Percentiles rank a stretch among this genome's conserved stretches.
Evolutionary conservation across 169 alveolate genomes (phyloP).

Genomic region (Eimeria tenella): DNA sequence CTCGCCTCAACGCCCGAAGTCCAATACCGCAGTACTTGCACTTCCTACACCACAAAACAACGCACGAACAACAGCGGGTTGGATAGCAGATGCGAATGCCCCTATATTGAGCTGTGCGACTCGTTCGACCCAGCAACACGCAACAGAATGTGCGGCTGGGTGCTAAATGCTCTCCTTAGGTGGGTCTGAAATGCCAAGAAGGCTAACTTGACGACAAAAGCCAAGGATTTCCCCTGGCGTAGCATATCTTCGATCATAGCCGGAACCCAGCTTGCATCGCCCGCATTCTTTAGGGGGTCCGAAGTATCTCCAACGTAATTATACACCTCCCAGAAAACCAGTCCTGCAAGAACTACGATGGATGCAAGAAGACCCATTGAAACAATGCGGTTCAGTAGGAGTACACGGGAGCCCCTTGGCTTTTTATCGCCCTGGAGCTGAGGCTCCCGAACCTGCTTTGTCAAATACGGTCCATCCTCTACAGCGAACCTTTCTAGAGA

Average conservation of each 20-base stretch:
- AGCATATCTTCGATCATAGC: not conserved
- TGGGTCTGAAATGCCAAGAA: no score
- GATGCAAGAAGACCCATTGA: conserved; percentile 5
- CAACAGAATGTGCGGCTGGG: not conserved
- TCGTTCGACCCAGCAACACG: not conserved
- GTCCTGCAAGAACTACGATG: not conserved
- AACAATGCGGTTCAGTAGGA: not conserved
- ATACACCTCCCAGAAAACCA: conserved; percentile 32
- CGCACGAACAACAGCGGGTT: not conserved
- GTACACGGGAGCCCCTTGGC: not conserved
- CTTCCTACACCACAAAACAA: not conserved
- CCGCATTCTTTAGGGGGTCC: conserved; percentile 15
- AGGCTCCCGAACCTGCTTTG: not conserved
- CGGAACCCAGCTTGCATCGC: conserved; percentile 10
- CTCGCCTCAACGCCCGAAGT: conserved; percentile 21
- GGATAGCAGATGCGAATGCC: not conserved
- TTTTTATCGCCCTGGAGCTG: not conserved
- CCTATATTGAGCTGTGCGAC: not conserved
- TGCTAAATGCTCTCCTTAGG: no score
- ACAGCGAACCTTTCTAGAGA: not conserved
- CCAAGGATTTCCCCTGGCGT: conserved; percentile 21
- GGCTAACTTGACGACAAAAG: conserved; percentile 42
- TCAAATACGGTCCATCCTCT: not conserved
- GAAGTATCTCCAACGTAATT: conserved; percentile 20
- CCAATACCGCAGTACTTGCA: conserved; percentile 66